A percentile compares a stretch with the other conserved stretches of the same genome.
These are phyloP conservation scores for Colletotrichum cordylinicola DNA, from an alignment of 2,329 filamentous ascomycete species.

Conservation along the genomic window DNA sequence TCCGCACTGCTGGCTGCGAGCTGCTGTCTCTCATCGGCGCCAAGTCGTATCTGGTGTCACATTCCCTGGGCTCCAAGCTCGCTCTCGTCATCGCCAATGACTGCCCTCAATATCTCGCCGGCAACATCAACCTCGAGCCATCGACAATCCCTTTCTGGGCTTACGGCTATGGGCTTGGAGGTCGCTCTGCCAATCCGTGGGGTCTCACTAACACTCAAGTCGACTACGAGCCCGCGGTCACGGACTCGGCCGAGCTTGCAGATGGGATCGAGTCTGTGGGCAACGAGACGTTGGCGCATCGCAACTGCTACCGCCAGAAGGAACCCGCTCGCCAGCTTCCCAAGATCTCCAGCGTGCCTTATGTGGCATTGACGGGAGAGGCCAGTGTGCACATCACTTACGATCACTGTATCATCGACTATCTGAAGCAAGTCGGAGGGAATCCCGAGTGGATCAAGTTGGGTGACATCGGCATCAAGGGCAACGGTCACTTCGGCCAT, in stretches of 20 bases:
- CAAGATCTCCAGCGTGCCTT: constrained; percentile 50
- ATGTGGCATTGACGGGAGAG: constrained; percentile 52
- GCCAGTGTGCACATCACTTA: constrained; percentile 57
- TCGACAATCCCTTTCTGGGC: constrained; percentile 32
- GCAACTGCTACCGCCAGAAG: constrained; percentile 33
- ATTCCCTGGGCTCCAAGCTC: constrained; percentile 32
- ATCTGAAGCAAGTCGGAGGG: constrained; percentile 52
- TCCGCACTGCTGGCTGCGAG: constrained; percentile 28
- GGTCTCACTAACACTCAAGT: constrained; percentile 33
- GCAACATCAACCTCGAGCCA: constrained; percentile 36
- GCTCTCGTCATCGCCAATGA: constrained; percentile 35
- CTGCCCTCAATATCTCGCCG: constrained; percentile 32
- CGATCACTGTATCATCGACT: constrained; percentile 58
- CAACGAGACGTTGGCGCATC: constrained; percentile 23
- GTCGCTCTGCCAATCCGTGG: constrained; percentile 27
- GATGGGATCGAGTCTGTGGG: constrained; percentile 27
- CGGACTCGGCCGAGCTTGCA: constrained; percentile 27
- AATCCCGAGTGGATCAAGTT: constrained; percentile 49
- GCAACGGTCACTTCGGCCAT: constrained; percentile 57
- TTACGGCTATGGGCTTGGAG: constrained; percentile 25
- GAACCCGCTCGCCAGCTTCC: constrained; percentile 40
- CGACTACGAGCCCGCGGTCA: constrained; percentile 31
- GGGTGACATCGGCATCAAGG: constrained; percentile 48
- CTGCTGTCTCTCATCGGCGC: constrained; percentile 28
- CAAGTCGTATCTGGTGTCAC: constrained; percentile 33